A percentile compares a stretch with the other conserved stretches of the same genome.
phyloP scores from a whole-genome alignment of 768 basidiomycete genomes.

The Xerocomellus intermedius region DNA sequence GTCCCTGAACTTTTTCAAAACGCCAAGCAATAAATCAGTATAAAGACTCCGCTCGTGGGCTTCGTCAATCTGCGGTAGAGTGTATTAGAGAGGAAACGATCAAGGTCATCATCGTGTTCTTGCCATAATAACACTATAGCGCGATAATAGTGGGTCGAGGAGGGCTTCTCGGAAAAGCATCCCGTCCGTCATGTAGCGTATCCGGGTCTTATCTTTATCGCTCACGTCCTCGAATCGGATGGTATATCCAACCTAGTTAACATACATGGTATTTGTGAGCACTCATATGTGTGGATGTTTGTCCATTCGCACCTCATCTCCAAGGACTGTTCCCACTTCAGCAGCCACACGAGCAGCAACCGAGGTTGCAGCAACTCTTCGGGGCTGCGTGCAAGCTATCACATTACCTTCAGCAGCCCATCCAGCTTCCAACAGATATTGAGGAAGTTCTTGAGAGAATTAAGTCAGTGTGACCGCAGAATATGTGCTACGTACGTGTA shows the following conservation, averaged over 20 bases:
- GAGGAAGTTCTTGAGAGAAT: constrained; percentile 74
- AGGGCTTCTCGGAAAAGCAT: constrained; percentile 96
- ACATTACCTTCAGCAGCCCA: constrained; percentile 83
- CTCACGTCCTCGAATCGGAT: constrained; percentile 96
- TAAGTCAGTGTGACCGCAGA: neutral
- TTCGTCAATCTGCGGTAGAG: constrained; percentile 76
- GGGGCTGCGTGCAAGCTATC: constrained; percentile 91
- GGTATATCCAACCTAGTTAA: constrained; percentile 85
- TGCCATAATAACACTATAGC: constrained; percentile 96
- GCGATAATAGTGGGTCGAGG: constrained; percentile 86
- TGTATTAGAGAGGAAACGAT: neutral
- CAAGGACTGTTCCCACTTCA: constrained; percentile 87
- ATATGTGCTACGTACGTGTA: constrained; percentile 64
- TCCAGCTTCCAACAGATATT: constrained; percentile 91
- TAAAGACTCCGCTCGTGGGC: constrained; percentile 97
- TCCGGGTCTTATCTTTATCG: constrained; percentile 78
- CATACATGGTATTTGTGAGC: constrained; percentile 5
- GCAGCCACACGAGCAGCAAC: constrained; percentile 88
- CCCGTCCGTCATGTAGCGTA: constrained; percentile 97
- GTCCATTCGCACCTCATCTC: constrained; percentile 66
- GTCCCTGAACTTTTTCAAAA: constrained; percentile 80
- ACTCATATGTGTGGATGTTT: neutral
- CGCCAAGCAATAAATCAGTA: constrained; percentile 87
- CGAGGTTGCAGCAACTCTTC: constrained; percentile 92
- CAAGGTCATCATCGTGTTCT: constrained; percentile 15